These are phyloP conservation scores for Fulvia fulva DNA, from an alignment of 2,329 filamentous ascomycete species.

Conservation along the genomic window DNA sequence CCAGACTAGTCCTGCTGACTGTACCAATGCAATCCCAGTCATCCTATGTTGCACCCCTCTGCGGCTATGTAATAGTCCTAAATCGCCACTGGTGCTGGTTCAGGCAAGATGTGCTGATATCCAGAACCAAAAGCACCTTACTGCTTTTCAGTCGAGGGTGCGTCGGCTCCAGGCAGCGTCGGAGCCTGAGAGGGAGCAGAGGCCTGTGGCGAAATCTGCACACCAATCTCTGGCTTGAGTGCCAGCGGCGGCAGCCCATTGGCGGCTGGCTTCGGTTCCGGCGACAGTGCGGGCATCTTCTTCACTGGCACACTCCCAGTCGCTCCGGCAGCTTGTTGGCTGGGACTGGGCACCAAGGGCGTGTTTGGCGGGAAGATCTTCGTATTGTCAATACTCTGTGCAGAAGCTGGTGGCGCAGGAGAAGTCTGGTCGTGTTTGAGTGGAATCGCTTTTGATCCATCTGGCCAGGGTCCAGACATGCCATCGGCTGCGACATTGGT, in stretches of 20 bases:
- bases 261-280: not conserved
- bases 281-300: constrained; percentile 19
- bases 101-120: not conserved
- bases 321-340: constrained; percentile 22
- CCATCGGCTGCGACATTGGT: constrained; percentile 30
- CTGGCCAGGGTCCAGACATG: constrained; percentile 34
- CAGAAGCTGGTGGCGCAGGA: constrained; percentile 17
- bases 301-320: constrained; percentile 30
- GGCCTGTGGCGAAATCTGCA: not conserved
- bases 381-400: constrained; percentile 18
- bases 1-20: not conserved
- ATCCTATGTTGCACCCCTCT: not conserved
- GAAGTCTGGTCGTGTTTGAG: constrained; percentile 29
- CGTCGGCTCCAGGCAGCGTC: not conserved
- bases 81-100: not conserved
- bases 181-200: not conserved
- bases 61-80: not conserved
- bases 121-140: not conserved
- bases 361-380: constrained; percentile 24
- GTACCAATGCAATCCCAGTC: not conserved
- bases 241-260: not conserved
- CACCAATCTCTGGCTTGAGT: not conserved
- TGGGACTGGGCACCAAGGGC: constrained; percentile 26
- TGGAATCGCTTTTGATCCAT: constrained; percentile 28
- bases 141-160: not conserved